phyloP scores from a whole-genome alignment of 169 alveolate species.

The Babesia microti region DNA sequence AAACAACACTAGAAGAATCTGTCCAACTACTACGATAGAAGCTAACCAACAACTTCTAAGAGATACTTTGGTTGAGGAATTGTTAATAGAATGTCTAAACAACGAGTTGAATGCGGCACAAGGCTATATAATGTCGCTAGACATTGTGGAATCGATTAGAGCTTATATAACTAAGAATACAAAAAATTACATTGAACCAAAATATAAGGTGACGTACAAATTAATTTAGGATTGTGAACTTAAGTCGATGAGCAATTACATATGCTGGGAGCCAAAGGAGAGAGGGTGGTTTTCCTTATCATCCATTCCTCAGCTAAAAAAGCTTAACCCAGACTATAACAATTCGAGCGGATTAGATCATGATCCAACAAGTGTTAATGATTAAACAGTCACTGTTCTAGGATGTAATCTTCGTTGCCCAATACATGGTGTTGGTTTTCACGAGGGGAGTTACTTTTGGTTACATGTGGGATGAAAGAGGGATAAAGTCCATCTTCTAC shows the following conservation, averaged over 20 bases:
- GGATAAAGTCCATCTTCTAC: too few species aligned
- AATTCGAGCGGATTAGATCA: conserved; percentile 19
- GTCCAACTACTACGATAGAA: conserved; percentile 5
- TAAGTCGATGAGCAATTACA: too few species aligned
- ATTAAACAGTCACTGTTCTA: conserved; percentile 3
- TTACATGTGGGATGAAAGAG: too few species aligned
- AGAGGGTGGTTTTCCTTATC: conserved; percentile 24
- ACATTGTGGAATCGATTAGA: conserved; percentile 4
- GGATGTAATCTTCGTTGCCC: conserved; percentile 12
- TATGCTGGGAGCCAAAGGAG: conserved; percentile 10
- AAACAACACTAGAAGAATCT: neutral
- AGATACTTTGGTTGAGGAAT: conserved; percentile 10
- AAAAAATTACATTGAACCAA: too few species aligned
- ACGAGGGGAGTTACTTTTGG: too few species aligned
- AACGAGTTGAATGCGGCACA: conserved; percentile 21
- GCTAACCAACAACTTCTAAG: neutral
- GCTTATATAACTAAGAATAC: neutral
- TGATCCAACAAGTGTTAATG: conserved; percentile 14
- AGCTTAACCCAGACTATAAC: conserved; percentile 26
- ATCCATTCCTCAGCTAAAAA: conserved; percentile 11
- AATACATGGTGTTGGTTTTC: too few species aligned
- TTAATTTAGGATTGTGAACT: too few species aligned
- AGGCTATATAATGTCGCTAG: neutral
- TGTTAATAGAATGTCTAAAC: conserved; percentile 27
- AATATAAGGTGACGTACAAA: too few species aligned